phyloP scores from a whole-genome alignment of 73 alveolate species.

The Paramecium pentaurelia region DNA sequence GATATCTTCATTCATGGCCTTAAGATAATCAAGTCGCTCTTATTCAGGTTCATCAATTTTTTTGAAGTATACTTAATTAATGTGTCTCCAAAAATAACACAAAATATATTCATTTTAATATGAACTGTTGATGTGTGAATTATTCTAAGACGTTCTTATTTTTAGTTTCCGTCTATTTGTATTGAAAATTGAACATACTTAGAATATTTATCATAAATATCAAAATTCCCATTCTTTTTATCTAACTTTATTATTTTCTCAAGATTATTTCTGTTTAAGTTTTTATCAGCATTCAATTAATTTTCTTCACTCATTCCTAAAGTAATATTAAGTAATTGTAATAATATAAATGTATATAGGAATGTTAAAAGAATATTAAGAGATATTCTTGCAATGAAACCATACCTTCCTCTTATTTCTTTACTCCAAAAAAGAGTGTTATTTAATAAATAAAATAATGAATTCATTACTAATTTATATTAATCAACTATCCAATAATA shows the following conservation, averaged over 20 bases:
- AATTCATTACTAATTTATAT: neutral
- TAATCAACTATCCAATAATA: neutral
- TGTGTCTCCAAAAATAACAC: slow-evolving; percentile 52
- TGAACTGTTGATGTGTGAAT: slow-evolving; percentile 10
- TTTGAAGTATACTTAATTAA: slow-evolving; percentile 23
- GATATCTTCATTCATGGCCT: neutral
- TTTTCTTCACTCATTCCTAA: slow-evolving; percentile 28
- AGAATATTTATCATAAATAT: slow-evolving; percentile 42
- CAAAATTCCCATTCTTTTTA: slow-evolving; percentile 51
- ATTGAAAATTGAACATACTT: neutral
- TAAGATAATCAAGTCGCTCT: slow-evolving; percentile 21
- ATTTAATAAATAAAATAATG: slow-evolving; percentile 11
- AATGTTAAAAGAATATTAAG: neutral
- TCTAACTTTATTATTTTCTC: slow-evolving; percentile 47
- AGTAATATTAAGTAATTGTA: neutral
- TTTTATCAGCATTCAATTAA: slow-evolving; percentile 9
- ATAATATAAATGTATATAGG: neutral
- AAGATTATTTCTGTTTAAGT: slow-evolving; percentile 42
- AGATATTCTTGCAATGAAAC: neutral
- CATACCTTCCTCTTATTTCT: neutral
- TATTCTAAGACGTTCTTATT: slow-evolving; percentile 21
- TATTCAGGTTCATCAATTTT: slow-evolving; percentile 44
- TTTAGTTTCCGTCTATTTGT: neutral
- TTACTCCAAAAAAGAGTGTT: neutral
- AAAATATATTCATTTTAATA: slow-evolving; percentile 21